Percentiles rank a stretch among this genome's conserved stretches.
These are phyloP conservation scores for Tulasnella sp. DNA, from an alignment of 768 basidiomycete genomes.

Conservation along the genomic window DNA sequence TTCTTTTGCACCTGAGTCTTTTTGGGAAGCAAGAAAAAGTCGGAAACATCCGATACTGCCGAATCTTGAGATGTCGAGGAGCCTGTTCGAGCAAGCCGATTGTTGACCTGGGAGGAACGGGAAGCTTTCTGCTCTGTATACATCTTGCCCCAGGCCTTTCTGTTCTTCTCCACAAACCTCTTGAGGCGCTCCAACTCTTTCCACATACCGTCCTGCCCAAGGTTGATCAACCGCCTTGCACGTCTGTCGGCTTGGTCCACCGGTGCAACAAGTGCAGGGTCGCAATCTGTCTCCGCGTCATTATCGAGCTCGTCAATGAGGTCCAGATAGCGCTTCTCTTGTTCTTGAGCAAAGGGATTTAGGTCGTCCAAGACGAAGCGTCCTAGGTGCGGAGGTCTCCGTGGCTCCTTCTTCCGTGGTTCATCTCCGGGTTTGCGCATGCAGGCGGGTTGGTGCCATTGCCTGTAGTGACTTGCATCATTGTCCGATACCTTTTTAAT, in stretches of 20 bases:
- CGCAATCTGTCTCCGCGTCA: slow-evolving; percentile 25
- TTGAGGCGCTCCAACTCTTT: slow-evolving; percentile 48
- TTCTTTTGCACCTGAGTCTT: slow-evolving; percentile 49
- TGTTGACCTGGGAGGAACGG: neutral
- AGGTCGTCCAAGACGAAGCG: slow-evolving; percentile 42
- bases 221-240: slow-evolving; percentile 36
- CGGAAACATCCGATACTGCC: neutral
- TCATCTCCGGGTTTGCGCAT: slow-evolving; percentile 37
- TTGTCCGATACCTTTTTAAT: slow-evolving; percentile 42
- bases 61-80: neutral
- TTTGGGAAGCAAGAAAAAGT: slow-evolving; percentile 44
- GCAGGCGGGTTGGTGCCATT: neutral
- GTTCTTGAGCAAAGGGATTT: slow-evolving; percentile 33
- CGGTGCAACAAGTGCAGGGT: slow-evolving; percentile 46
- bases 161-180: slow-evolving; percentile 46
- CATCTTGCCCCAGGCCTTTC: slow-evolving; percentile 15
- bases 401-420: slow-evolving; percentile 31
- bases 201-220: slow-evolving; percentile 37
- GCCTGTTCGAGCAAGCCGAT: neutral
- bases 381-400: slow-evolving; percentile 9
- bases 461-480: slow-evolving; percentile 42
- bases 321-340: neutral
- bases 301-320: slow-evolving; percentile 23
- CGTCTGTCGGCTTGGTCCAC: slow-evolving; percentile 46
- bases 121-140: neutral